phyloP scores from a whole-genome alignment of 306 rosid species.

The Sicyos baderoa region DNA sequence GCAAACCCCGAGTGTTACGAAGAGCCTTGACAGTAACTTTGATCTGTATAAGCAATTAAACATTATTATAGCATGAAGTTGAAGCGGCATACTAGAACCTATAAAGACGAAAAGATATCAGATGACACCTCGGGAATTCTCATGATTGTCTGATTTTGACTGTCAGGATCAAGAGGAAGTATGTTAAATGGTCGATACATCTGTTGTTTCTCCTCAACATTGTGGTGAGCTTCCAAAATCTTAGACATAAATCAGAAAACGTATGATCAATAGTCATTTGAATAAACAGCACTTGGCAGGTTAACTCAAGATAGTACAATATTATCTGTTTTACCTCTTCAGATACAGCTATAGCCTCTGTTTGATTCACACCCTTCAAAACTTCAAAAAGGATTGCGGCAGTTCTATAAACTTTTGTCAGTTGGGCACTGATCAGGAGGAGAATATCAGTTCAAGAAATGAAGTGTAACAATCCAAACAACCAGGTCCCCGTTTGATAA shows the following conservation, averaged over 20 bases:
- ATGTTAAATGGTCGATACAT: conserved; percentile 78
- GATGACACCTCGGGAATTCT: conserved; percentile 69
- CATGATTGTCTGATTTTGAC: conserved; percentile 75
- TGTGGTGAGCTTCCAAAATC: conserved; percentile 59
- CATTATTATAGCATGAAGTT: conserved; percentile 9
- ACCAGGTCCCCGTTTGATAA: too few relatives aligned
- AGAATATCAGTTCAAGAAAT: conserved; percentile 20
- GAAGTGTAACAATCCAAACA: conserved; percentile 13
- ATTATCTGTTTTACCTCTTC: conserved; percentile 51
- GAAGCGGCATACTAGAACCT: background rate
- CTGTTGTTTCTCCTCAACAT: conserved; percentile 66
- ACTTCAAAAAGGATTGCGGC: conserved; percentile 91
- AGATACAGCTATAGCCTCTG: conserved; percentile 60
- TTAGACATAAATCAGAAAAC: conserved; percentile 21
- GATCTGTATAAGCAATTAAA: conserved; percentile 41
- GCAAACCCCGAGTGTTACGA: conserved; percentile 83
- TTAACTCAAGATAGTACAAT: conserved; percentile 12
- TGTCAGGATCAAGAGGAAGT: conserved; percentile 89
- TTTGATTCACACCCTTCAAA: conserved; percentile 83
- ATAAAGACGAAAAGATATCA: background rate
- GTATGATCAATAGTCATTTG: background rate
- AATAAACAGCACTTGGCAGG: background rate
- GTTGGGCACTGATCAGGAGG: conserved; percentile 59
- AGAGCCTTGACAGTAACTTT: conserved; percentile 61
- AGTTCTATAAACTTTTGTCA: conserved; percentile 91